Percentiles rank a stretch among this genome's conserved stretches.
These are phyloP conservation scores for Leccinum subatratum DNA, from an alignment of 1,284 basidiomycete genomes.

Conservation along the genomic window DNA sequence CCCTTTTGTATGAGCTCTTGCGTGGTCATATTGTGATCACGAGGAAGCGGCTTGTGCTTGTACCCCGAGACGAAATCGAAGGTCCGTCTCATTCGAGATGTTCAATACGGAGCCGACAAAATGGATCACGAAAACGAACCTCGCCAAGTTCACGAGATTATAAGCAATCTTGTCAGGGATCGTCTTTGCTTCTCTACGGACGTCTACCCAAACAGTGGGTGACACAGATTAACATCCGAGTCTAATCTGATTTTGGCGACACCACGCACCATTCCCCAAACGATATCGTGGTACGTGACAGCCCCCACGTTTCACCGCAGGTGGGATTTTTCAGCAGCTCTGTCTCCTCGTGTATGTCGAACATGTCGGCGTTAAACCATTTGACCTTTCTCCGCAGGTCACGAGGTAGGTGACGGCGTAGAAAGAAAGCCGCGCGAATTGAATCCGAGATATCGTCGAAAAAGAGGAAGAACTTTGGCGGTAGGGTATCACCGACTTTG, in stretches of 20 bases:
- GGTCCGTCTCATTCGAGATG: slow-evolving; percentile 39
- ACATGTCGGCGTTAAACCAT: slow-evolving; percentile 18
- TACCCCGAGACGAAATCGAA: slow-evolving; percentile 84
- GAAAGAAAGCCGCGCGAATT: not conserved
- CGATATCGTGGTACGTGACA: slow-evolving; percentile 5
- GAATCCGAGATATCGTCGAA: slow-evolving; percentile 25
- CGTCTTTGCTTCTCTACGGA: slow-evolving; percentile 64
- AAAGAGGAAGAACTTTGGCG: slow-evolving; percentile 32
- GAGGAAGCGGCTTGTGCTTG: slow-evolving; percentile 66
- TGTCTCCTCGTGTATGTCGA: not conserved
- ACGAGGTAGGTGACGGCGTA: not conserved
- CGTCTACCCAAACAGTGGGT: too few species aligned
- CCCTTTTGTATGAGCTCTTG: slow-evolving; percentile 70
- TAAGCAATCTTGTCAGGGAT: slow-evolving; percentile 71
- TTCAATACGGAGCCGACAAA: slow-evolving; percentile 10
- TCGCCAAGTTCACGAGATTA: slow-evolving; percentile 54
- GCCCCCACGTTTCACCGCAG: slow-evolving; percentile 5
- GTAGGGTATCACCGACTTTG: slow-evolving; percentile 10
- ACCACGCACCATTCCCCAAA: slow-evolving; percentile 14
- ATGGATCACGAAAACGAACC: slow-evolving; percentile 34
- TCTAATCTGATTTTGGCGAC: too few species aligned
- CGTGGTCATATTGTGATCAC: slow-evolving; percentile 56
- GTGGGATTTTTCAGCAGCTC: slow-evolving; percentile 1
- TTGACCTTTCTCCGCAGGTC: slow-evolving; percentile 10
- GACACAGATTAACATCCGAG: too few species aligned